Evolutionary conservation across 1,139 yeast genomes (phyloP), one percentile per base, ranked within the genome.

Genomic region (Blastobotrys arbuscula): DNA sequence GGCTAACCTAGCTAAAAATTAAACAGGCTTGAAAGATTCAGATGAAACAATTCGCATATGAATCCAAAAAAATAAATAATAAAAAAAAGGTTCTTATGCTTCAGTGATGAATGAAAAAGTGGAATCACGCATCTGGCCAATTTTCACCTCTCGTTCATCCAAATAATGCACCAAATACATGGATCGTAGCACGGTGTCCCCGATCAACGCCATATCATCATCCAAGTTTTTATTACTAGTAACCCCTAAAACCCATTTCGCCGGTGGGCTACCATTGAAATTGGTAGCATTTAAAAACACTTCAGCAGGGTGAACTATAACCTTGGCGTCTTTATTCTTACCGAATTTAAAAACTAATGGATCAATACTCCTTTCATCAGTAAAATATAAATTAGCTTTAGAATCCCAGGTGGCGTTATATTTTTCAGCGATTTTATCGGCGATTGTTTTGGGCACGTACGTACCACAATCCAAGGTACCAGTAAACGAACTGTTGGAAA

Each of bases 141-240:
- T 53, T 0, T 83, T 80, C 28, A 88, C 72, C 59, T 80, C 78
- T 46, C 70, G 66, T 54, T 76, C 77, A 24, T 83, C 89, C 54
- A 87, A 68, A 65, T 89, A 94, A 59, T 79, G 87, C 31, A 88
- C 95, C 43, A 81, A 78, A 62, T 89, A 89, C 8, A 86, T 89
- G 45, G 79, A 74, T 49, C 88, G 74, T 57, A 89, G 68, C 66
- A 89, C 82, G 21, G 84, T 77, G 64, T 87, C 96, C 28, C 97
- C 96, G 13, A 88, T 64, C 50, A 66, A 59, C 37, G 55, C 50
- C 47, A 59, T 48, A 44, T 53, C 53, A 19, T 19, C 15, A 6
- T 41, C 48, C 16, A 57, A 56, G 23, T 44, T 40, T 7, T 57
- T 50, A 18, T 55, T 40, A 6, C 64, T 59, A 23, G 61, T 54